Evolutionary conservation across 352 stramenopile genomes (phyloP).

Genomic region (Pythium volutum): DNA sequence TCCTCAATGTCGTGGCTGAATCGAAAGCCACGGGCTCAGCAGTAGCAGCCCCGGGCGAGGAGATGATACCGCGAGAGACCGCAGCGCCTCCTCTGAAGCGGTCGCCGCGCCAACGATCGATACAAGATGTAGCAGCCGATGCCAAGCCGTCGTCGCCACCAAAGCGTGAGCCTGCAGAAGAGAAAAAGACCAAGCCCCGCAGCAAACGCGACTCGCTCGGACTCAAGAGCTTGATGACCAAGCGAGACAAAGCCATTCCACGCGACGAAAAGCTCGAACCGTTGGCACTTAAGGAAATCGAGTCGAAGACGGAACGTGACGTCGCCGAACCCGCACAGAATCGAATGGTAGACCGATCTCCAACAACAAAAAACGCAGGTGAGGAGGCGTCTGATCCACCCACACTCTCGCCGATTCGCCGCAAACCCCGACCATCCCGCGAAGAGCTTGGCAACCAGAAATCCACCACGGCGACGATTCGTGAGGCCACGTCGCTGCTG

Average conservation of each 20-base stretch:
- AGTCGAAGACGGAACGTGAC: too few species aligned
- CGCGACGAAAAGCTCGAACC: neutral
- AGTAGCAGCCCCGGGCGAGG: too few species aligned
- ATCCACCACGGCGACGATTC: constrained; percentile 16
- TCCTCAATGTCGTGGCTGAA: neutral
- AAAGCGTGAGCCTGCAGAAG: neutral
- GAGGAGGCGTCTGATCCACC: neutral
- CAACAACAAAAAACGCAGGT: neutral
- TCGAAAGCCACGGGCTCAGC: too few species aligned
- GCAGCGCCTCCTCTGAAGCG: neutral
- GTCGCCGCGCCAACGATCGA: neutral
- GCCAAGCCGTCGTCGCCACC: constrained; percentile 13
- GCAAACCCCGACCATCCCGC: neutral
- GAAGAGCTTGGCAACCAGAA: neutral
- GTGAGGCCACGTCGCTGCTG: constrained; percentile 8
- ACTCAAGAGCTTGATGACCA: constrained; percentile 16
- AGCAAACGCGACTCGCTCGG: constrained; percentile 20
- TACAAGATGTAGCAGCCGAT: neutral
- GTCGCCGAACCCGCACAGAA: too few species aligned
- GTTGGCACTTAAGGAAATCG: neutral
- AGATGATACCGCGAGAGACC: too few species aligned
- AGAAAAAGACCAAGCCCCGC: constrained; percentile 2
- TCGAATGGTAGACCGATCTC: neutral
- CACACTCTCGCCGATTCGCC: constrained; percentile 18
- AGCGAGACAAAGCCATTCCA: constrained; percentile 12